Evolutionary conservation across 2,329 filamentous ascomycete genomes (phyloP).

Genomic region (Alternaria sp.): DNA sequence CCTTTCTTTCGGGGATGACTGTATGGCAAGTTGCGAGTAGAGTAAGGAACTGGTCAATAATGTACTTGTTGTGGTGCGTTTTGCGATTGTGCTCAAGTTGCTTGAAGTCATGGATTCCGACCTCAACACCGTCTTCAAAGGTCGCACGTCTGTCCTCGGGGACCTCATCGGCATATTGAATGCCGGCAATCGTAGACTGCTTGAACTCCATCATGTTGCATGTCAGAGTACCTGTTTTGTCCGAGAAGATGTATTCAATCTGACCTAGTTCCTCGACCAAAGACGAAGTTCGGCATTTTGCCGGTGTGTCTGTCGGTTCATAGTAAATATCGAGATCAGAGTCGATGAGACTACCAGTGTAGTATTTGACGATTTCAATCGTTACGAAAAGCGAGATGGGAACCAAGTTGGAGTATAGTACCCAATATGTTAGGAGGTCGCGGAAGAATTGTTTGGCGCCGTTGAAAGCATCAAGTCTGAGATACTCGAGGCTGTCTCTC

Average conservation of each 20-base stretch:
- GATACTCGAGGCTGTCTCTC: slow-evolving; percentile 73
- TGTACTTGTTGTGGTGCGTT: slow-evolving; percentile 64
- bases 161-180: slow-evolving; percentile 92
- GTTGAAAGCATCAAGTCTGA: slow-evolving; percentile 68
- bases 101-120: slow-evolving; percentile 86
- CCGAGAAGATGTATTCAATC: slow-evolving; percentile 98
- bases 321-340: slow-evolving; percentile 98
- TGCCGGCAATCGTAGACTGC: slow-evolving; percentile 89
- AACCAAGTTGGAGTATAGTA: slow-evolving; percentile 93
- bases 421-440: slow-evolving; percentile 98
- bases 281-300: slow-evolving; percentile 94
- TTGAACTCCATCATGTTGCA: slow-evolving; percentile 99
- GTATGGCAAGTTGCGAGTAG: slow-evolving; percentile 93
- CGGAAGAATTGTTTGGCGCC: slow-evolving; percentile 85
- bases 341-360: slow-evolving; percentile 96
- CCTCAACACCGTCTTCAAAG: slow-evolving; percentile 77
- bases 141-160: slow-evolving; percentile 88
- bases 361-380: slow-evolving; percentile 97
- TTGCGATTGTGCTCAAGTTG: slow-evolving; percentile 74
- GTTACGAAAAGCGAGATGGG: slow-evolving; percentile 98
- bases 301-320: slow-evolving; percentile 91
- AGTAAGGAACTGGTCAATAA: slow-evolving; percentile 84
- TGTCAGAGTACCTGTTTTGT: slow-evolving; percentile 97
- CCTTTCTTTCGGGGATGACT: slow-evolving; percentile 89
- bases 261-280: slow-evolving; percentile 96